Base-by-base conservation (phyloP, 83 land plant species). In the Picea engelmannii region DNA sequence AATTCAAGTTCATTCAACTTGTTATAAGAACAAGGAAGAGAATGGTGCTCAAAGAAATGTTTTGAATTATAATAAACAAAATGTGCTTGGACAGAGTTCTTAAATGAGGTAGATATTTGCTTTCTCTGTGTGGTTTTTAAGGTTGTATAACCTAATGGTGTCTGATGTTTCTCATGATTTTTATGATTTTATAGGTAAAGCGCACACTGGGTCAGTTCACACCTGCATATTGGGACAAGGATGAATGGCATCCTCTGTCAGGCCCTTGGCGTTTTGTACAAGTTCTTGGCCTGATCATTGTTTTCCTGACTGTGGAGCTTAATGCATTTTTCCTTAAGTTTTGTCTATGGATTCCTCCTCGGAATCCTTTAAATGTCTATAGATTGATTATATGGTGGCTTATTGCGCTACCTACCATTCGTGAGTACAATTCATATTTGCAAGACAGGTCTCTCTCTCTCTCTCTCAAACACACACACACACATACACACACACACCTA, bases 391-490 rank as follows among this genome's bases (percentile, higher is more conserved):
- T 98, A 25, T 98, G 99, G 99, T 98, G 98, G 98, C 93, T 98
- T 27, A 98, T 96, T 78, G 99, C 99, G 38, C 93, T 94, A 76
- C 99, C 99, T 17, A 94, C 99, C 23, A 94, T 98, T 79, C 92
- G 99, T 18, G 99, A 98, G 81, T 98, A 96, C 85, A 98, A 98
- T 67, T 81, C 93, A 1, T 98, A 96, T 80, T 84, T 98, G 31
- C 98, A 98, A 66, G 95, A 94, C 92, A 88, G 97, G 99, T 52
- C n/a, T n/a, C n/a, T n/a, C n/a, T n/a, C n/a, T n/a, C n/a, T n/a
- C n/a, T n/a, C n/a, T n/a, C n/a, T n/a, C 1, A 15, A 7, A 70
- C 17, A 20, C 8, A 67, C 23, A 60, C 23, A 10, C 78, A 60
- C 20, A 78, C 47, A n/a, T 8, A 18, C 10, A 62, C 12, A 18